phyloP scores from a whole-genome alignment of 495 filamentous ascomycete genomes.

The Oleoguttula mirabilis region DNA sequence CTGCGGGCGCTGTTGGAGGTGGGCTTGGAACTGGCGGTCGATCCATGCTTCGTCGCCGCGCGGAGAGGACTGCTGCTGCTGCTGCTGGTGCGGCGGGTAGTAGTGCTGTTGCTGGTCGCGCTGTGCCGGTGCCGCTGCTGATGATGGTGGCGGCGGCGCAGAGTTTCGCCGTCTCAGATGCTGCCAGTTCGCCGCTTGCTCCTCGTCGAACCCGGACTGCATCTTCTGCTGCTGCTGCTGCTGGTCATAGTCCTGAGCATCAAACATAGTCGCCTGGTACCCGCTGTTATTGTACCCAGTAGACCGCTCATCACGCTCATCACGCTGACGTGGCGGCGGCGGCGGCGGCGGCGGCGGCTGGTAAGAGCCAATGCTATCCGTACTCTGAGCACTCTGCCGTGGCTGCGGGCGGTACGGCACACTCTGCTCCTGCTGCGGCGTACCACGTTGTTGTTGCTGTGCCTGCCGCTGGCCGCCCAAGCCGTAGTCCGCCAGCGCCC shows the following conservation, averaged over 20 bases:
- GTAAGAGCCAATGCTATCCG: too few species aligned
- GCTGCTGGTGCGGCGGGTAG: constrained; percentile 1
- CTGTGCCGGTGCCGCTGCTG: background rate
- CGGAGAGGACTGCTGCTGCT: background rate
- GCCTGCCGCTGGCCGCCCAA: too few species aligned
- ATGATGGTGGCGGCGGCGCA: background rate
- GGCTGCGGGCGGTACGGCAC: too few species aligned
- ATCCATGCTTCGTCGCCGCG: constrained; percentile 5
- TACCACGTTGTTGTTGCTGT: too few species aligned
- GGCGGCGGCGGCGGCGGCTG: too few species aligned
- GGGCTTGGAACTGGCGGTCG: constrained; percentile 10
- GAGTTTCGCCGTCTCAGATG: constrained; percentile 11
- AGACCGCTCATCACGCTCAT: too few species aligned
- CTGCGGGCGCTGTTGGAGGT: constrained; percentile 4
- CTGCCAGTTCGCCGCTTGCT: constrained; percentile 13
- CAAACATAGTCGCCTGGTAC: constrained; percentile 12
- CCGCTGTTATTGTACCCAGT: too few species aligned
- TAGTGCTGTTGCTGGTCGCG: background rate
- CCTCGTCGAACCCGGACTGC: constrained; percentile 3
- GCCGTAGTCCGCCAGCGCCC: too few species aligned
- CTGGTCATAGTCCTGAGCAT: constrained; percentile 1
- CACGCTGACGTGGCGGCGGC: too few species aligned
- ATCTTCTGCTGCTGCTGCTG: background rate
- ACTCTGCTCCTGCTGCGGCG: too few species aligned
- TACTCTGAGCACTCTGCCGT: too few species aligned